Conservation (phyloP, 371 early-diverging fungal genomes). For the Haplosporangium sp. region DNA sequence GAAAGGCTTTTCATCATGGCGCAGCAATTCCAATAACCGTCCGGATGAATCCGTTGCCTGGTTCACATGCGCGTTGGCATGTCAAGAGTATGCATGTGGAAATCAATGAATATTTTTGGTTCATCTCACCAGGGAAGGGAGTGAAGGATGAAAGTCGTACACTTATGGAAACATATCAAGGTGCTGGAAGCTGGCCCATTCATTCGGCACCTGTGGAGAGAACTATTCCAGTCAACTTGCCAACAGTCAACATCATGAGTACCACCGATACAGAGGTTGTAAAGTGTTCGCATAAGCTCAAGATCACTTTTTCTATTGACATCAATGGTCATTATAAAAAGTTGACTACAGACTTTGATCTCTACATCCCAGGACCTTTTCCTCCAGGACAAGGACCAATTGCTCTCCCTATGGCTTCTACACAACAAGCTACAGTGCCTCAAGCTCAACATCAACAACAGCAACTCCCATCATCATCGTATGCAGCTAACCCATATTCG, state of each 20-base stretch:
- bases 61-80: slow-evolving; percentile 29
- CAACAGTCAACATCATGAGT: slow-evolving; percentile 30
- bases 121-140: slow-evolving; percentile 41
- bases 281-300: slow-evolving; percentile 52
- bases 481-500: slow-evolving; percentile 7
- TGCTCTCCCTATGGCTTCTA: neutral
- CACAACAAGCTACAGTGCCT: neutral
- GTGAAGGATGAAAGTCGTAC: slow-evolving; percentile 38
- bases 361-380: slow-evolving; percentile 52
- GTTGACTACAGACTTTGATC: slow-evolving; percentile 34
- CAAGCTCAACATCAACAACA: slow-evolving; percentile 7
- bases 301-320: slow-evolving; percentile 35
- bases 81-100: slow-evolving; percentile 40
- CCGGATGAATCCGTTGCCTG: slow-evolving; percentile 21
- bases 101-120: slow-evolving; percentile 55
- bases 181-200: slow-evolving; percentile 34
- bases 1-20: slow-evolving; percentile 48
- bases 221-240: slow-evolving; percentile 29
- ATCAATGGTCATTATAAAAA: slow-evolving; percentile 43
- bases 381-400: slow-evolving; percentile 50
- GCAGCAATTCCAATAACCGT: slow-evolving; percentile 35
- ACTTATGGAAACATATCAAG: slow-evolving; percentile 32
- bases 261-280: slow-evolving; percentile 47
- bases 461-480: slow-evolving; percentile 2
- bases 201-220: slow-evolving; percentile 32